phyloP scores from a whole-genome alignment of 2,329 filamentous ascomycete species.

The Aspergillus sp. region DNA sequence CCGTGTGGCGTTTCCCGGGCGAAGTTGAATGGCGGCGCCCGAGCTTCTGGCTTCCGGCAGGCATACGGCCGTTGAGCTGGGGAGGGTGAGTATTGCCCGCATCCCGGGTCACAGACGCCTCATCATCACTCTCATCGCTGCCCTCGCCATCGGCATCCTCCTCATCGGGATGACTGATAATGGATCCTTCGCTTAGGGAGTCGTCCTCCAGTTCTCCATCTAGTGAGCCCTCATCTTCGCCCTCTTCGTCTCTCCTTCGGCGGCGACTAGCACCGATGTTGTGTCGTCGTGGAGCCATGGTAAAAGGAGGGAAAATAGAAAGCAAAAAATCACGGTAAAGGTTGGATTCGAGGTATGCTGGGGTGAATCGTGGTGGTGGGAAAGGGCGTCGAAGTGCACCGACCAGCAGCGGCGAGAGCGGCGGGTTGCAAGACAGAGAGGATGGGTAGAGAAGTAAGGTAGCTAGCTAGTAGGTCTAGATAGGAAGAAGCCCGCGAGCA shows the following conservation, averaged over 20 bases:
- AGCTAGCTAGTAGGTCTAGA: slow-evolving; percentile 18
- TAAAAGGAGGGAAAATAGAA: slow-evolving; percentile 8
- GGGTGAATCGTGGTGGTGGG: not conserved
- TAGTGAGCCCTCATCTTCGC: slow-evolving; percentile 51
- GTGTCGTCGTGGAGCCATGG: slow-evolving; percentile 48
- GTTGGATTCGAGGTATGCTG: slow-evolving; percentile 1
- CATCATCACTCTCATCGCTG: slow-evolving; percentile 58
- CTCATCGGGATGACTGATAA: slow-evolving; percentile 58
- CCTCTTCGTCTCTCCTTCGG: slow-evolving; percentile 50
- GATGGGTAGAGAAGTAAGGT: slow-evolving; percentile 15
- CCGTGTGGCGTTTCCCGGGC: slow-evolving; percentile 34
- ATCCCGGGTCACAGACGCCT: slow-evolving; percentile 37
- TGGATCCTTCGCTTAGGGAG: slow-evolving; percentile 64
- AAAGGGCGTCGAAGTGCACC: slow-evolving; percentile 16
- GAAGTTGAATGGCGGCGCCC: slow-evolving; percentile 39
- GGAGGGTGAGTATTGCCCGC: slow-evolving; percentile 22
- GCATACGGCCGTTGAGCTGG: slow-evolving; percentile 32
- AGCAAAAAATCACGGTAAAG: not conserved
- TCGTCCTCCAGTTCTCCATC: slow-evolving; percentile 59
- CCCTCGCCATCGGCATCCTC: slow-evolving; percentile 62
- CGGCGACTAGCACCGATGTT: slow-evolving; percentile 49
- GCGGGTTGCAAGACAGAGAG: slow-evolving; percentile 22
- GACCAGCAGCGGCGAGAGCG: slow-evolving; percentile 25
- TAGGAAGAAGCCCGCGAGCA: slow-evolving; percentile 11
- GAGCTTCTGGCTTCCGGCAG: slow-evolving; percentile 28